Evolutionary conservation across 208 protist species (phyloP).

Genomic region (Trichomonas tenax): DNA sequence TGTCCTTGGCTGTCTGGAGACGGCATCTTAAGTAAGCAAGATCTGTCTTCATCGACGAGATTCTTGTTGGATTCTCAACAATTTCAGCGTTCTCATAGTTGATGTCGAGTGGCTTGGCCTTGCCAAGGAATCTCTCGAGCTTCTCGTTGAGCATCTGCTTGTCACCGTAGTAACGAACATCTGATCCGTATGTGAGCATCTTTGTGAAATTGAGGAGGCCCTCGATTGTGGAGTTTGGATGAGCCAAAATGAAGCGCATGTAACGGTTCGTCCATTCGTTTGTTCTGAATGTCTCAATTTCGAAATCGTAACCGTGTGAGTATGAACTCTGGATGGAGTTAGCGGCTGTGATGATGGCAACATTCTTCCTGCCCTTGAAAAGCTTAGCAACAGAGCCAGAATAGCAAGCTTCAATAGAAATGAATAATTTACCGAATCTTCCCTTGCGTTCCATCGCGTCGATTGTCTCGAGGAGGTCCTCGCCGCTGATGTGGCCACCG

Average conservation of each 20-base stretch:
- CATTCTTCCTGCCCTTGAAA: not conserved
- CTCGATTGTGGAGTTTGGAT: not conserved
- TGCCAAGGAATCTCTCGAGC: not conserved
- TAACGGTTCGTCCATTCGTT: not conserved
- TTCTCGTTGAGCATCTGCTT: not conserved
- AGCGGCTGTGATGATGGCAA: not conserved
- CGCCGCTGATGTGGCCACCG: not conserved
- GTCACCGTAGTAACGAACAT: not conserved
- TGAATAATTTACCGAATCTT: not conserved
- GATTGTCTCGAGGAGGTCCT: not conserved
- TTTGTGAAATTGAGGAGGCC: not conserved
- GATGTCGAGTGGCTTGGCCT: not conserved
- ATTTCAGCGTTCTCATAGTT: not conserved
- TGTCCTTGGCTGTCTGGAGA: not conserved
- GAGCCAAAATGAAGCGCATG: not conserved
- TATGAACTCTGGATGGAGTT: not conserved
- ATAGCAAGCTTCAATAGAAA: not conserved
- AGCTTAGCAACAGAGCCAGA: not conserved
- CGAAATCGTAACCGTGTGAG: not conserved
- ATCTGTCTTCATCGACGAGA: not conserved
- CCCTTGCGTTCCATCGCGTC: not conserved
- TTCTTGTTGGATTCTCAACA: not conserved
- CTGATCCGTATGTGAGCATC: not conserved
- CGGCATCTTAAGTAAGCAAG: not conserved
- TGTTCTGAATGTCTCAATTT: not conserved